phyloP scores from a whole-genome alignment of 2,329 filamentous ascomycete genomes.

The Penicillium expansum region DNA sequence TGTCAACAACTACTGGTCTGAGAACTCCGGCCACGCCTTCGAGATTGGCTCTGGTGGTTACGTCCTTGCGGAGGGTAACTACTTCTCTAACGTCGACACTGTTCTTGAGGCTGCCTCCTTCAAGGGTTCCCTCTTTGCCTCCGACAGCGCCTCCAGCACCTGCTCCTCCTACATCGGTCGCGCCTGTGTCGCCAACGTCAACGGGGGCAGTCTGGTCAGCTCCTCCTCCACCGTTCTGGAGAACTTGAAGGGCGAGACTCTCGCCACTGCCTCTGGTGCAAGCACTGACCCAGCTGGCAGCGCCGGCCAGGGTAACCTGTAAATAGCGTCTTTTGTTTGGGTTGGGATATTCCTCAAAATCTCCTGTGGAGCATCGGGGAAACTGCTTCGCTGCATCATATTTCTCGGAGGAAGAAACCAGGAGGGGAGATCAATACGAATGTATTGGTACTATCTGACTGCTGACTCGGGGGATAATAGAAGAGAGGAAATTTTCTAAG shows the following conservation, averaged over 20 bases:
- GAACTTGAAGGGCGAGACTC: constrained; percentile 1
- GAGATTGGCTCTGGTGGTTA: constrained; percentile 2
- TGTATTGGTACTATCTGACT: neutral
- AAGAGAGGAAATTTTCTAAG: neutral
- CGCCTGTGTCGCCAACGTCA: constrained; percentile 3
- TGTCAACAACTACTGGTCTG: constrained; percentile 11
- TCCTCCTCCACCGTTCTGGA: neutral
- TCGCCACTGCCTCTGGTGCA: neutral
- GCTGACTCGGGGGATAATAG: neutral
- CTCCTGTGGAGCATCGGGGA: neutral
- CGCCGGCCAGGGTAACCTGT: constrained; percentile 7
- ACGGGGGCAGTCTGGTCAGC: neutral
- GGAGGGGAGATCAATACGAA: neutral
- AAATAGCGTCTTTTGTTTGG: neutral
- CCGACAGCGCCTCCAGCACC: neutral
- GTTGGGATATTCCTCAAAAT: neutral
- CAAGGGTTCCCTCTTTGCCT: neutral
- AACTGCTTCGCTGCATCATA: neutral
- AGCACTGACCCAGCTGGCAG: constrained; percentile 4
- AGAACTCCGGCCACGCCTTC: constrained; percentile 5
- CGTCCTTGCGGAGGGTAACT: constrained; percentile 4
- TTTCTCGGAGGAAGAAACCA: neutral
- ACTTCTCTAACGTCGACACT: neutral
- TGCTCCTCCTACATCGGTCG: neutral
- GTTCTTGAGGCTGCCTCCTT: neutral